phyloP scores from a whole-genome alignment of 371 early-diverging fungal species.

The Rhizopus stolonifer region DNA sequence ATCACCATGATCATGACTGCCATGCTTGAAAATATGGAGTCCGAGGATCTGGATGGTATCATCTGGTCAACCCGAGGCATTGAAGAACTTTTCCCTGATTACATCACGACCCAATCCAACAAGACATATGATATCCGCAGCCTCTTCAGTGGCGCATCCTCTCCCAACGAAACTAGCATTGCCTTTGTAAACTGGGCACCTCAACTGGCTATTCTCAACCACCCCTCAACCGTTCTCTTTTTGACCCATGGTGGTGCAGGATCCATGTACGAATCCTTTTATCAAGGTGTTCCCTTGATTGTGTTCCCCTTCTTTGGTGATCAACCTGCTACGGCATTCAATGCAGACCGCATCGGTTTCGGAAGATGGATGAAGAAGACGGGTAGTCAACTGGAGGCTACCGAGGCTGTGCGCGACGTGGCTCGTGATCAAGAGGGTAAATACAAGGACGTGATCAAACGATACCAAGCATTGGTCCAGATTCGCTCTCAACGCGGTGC shows the following conservation, averaged over 20 bases:
- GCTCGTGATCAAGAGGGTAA: conserved; percentile 7
- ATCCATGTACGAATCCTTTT: conserved; percentile 35
- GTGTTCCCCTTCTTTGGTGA: conserved; percentile 46
- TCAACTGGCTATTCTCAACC: conserved; percentile 38
- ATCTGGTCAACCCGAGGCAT: conserved; percentile 29
- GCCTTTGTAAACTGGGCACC: conserved; percentile 33
- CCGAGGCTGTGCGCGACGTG: background rate
- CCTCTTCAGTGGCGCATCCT: background rate
- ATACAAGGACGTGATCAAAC: conserved; percentile 9
- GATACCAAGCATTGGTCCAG: conserved; percentile 17
- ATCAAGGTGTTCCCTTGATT: conserved; percentile 29
- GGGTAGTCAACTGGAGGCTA: background rate
- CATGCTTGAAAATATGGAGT: conserved; percentile 21
- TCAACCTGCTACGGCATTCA: conserved; percentile 24
- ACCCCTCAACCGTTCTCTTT: conserved; percentile 31
- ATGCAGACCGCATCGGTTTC: background rate
- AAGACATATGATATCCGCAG: background rate
- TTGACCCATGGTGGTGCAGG: conserved; percentile 42
- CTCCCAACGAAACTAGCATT: background rate
- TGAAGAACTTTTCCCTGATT: conserved; percentile 10
- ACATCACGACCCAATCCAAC: conserved; percentile 6
- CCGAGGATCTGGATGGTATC: conserved; percentile 27
- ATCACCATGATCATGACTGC: conserved; percentile 19
- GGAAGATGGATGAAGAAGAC: background rate
- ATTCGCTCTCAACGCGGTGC: conserved; percentile 18